These are phyloP conservation scores for Wickerhamiella brachini DNA, from an alignment of 805 yeast genomes.

Conservation along the genomic window DNA sequence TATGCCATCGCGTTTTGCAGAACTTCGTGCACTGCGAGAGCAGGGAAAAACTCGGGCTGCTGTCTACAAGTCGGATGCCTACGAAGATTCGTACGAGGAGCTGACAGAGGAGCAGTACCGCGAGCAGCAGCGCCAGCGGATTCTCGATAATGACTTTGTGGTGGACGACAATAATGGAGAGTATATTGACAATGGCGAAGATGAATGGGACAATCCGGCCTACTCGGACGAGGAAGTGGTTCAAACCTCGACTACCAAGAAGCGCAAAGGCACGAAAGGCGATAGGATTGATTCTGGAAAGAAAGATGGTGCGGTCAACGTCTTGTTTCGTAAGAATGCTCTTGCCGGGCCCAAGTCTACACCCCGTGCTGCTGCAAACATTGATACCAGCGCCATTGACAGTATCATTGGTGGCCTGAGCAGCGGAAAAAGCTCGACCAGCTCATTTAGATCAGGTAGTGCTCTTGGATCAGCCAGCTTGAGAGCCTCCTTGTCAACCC, in stretches of 20 bases:
- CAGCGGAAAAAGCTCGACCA: not conserved
- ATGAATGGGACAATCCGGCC: slow-evolving; percentile 55
- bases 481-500: not conserved
- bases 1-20: slow-evolving; percentile 1
- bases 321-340: slow-evolving; percentile 30
- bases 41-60: not conserved
- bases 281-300: slow-evolving; percentile 17
- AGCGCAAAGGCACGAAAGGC: slow-evolving; percentile 24
- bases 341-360: slow-evolving; percentile 9
- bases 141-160: slow-evolving; percentile 66
- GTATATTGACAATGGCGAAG: slow-evolving; percentile 83
- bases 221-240: slow-evolving; percentile 28
- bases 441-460: not conserved
- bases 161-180: slow-evolving; percentile 92
- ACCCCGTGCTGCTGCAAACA: slow-evolving; percentile 34
- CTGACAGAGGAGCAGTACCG: slow-evolving; percentile 72
- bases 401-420: not conserved
- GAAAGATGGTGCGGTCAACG: slow-evolving; percentile 22
- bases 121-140: slow-evolving; percentile 60
- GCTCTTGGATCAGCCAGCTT: not conserved
- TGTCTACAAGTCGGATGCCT: slow-evolving; percentile 23
- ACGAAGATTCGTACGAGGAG: slow-evolving; percentile 64
- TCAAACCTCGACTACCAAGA: slow-evolving; percentile 17
- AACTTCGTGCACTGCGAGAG: slow-evolving; percentile 1
- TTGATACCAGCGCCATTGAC: slow-evolving; percentile 3